These are phyloP conservation scores for Lagenaria siceraria DNA, from an alignment of 306 rosid species.

Conservation along the genomic window DNA sequence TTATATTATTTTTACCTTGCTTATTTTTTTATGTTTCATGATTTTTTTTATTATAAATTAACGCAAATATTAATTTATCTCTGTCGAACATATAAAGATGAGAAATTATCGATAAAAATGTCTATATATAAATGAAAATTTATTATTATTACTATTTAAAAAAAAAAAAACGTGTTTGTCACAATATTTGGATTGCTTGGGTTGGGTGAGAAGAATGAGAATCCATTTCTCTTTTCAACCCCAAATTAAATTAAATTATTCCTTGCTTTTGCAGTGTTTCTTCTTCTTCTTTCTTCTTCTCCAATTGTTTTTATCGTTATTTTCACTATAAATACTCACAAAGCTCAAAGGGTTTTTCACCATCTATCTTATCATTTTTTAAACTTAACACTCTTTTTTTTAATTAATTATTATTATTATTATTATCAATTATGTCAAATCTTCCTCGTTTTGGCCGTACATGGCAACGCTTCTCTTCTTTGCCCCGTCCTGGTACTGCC, in stretches of 20 bases:
- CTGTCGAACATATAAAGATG: too few species aligned
- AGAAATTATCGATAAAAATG: too few species aligned
- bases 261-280: background rate
- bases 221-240: background rate
- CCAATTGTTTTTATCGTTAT: background rate
- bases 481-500: slow-evolving; percentile 17
- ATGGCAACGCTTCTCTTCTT: slow-evolving; percentile 50
- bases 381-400: too few species aligned
- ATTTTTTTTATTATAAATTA: too few species aligned
- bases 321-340: background rate
- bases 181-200: background rate
- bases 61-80: too few species aligned
- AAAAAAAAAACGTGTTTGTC: too few species aligned
- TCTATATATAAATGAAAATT: too few species aligned
- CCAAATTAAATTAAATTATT: background rate
- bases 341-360: background rate
- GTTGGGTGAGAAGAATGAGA: background rate
- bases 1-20: too few species aligned
- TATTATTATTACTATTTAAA: too few species aligned
- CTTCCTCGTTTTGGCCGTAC: slow-evolving; percentile 35
- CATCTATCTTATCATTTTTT: background rate
- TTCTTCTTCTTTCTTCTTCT: background rate
- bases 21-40: too few species aligned
- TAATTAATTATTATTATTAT: background rate
- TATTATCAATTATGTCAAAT: slow-evolving; percentile 30